Base-by-base conservation (phyloP, 1,139 yeast species). In the Yamadazyma diospyri region DNA sequence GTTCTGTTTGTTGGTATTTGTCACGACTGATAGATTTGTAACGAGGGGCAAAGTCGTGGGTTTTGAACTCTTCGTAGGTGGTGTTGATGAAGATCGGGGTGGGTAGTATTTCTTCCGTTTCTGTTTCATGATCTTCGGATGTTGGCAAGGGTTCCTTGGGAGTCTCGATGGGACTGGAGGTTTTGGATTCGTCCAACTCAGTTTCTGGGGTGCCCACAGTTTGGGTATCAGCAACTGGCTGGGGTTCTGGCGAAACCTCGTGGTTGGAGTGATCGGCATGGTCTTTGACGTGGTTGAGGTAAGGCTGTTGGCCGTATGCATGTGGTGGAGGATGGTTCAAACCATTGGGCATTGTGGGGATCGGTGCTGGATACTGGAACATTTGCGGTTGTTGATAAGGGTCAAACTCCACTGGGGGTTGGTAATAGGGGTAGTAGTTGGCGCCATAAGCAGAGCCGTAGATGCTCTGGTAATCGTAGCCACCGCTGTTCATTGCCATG, bases 51-150 rank as follows among this genome's bases (percentile, higher is more conserved):
- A 30, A 25, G 18, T 29, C 34, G 11, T 27, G 26, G 2, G 30
- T 4, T 9, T n/a, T 11, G 9, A 36, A 29, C 6, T 36, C 39
- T 13, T 29, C 18, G 18, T 9, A 13, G 13, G 18, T 23, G 5
- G 36, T 28, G 33, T 57, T 56, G 35, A 57, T 43, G 36, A 34
- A 56, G 17, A 33, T 33, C 9, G 39, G 39, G n/a, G 23, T 23
- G 27, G 27, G 34, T 12, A 24, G 23, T 23, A 30, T 27, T 13
- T 16, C 15, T 13, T n/a, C 13, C 6, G n/a, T 8, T n/a, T n/a
- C n/a, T n/a, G n/a, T n/a, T n/a, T n/a, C n/a, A n/a, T n/a, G n/a
- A n/a, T n/a, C 11, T 22, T 22, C 5, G 24, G 24, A 22, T 22
- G 12, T 22, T 22, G 24, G n/a, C n/a, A n/a, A n/a, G n/a, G n/a